A percentile compares a stretch with the other conserved stretches of the same genome.
Conservation (phyloP, 495 filamentous ascomycete species). For the Physcia stellaris region DNA sequence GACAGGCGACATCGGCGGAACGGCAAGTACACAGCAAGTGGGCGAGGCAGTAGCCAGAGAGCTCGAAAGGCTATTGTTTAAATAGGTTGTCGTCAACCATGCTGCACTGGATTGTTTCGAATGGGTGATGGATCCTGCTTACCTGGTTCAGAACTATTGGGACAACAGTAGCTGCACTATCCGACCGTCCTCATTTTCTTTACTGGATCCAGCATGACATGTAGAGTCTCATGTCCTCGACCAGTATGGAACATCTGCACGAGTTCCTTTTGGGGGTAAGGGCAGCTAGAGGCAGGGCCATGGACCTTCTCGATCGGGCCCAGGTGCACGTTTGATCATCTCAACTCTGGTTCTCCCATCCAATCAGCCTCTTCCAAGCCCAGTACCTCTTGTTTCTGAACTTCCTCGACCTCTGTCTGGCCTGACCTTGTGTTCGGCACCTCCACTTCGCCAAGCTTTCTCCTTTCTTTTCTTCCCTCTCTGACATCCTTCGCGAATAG, state of each 20-base stretch:
- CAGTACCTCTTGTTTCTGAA: conserved; percentile 17
- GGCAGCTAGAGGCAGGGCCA: too few species aligned
- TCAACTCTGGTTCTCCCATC: conserved; percentile 46
- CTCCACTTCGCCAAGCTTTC: conserved; percentile 3
- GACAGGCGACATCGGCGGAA: conserved; percentile 72
- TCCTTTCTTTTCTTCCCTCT: neutral
- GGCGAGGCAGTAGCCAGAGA: conserved; percentile 70
- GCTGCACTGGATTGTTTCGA: neutral
- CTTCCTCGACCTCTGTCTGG: conserved; percentile 4
- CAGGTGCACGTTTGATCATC: conserved; percentile 25
- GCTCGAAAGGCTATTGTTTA: conserved; percentile 40
- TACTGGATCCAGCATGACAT: too few species aligned
- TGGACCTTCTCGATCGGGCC: too few species aligned
- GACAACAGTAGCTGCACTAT: too few species aligned
- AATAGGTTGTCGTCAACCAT: neutral
- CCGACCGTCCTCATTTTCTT: too few species aligned
- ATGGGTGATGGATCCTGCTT: too few species aligned
- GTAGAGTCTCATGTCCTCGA: too few species aligned
- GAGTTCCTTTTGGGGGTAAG: too few species aligned
- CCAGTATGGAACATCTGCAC: too few species aligned
- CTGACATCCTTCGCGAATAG: conserved; percentile 64
- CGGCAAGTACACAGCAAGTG: conserved; percentile 55
- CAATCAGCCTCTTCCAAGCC: conserved; percentile 39
- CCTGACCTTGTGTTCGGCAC: conserved; percentile 6
- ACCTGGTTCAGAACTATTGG: too few species aligned